Evolutionary conservation across 106 monocot species (phyloP), one percentile per base, ranked within the genome.

Genomic region (Triglochin maritima): DNA sequence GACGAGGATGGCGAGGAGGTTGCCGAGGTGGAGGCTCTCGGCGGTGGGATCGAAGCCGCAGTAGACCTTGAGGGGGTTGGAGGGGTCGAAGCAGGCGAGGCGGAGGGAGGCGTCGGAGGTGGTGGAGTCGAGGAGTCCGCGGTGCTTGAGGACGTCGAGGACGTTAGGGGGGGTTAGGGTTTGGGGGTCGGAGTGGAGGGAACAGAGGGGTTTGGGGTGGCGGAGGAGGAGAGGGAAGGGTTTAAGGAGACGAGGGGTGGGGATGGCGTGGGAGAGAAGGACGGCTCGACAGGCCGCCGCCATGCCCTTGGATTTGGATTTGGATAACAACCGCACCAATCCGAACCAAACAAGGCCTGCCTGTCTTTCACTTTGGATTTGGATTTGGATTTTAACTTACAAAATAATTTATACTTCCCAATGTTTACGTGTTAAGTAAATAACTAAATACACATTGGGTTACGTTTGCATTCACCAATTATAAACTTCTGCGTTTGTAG

Each of bases 1-100:
- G 41, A 86, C 90, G 52, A 96, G 76, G 70, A 96, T 64, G 29
- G 83, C 90, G 17, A 96, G 77, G 4, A 96, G 74, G 76, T 96
- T 96, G 4, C 90, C 95, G 1, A 96, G 62, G 67, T 96, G 95
- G 60, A 96, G 70, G 80, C 95, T 96, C 77, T 96, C 90, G 2
- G 95, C 95, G 4, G 87, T 96, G 0, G 95, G 95, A 56, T 96
- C 95, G 72, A 96, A 96, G 10, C 95, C 95, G 50, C 95, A 96
- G 80, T 96, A 96, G 6, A 80, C 90, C 50, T 61, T 82, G 17
- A 94, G 67, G 11, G 79, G 65, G 41, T 45, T 47, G 3, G 14
- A 17, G 13, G 78, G 62, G 60, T 57, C 54, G 54, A 79, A 76
- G 60, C 63, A 59, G 6, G 76, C 77, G 3, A 77, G 74, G 45